Evolutionary conservation across 129 eudicot genomes (phyloP).

Genomic region (Deinandra increscens): DNA sequence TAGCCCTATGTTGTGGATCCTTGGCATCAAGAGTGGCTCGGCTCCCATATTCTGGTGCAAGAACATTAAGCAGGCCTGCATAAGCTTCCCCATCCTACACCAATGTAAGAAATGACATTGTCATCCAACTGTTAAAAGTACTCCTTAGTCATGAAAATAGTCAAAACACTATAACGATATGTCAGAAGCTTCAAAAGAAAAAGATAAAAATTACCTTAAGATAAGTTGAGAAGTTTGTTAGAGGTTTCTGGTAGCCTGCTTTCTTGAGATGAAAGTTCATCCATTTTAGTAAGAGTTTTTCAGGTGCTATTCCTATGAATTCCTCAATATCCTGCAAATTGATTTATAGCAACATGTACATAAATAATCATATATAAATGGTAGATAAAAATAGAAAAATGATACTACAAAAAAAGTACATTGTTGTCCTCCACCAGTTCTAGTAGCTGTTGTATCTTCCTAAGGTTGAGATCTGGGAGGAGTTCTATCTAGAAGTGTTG

Average conservation of each 20-base stretch:
- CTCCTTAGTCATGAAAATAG: background rate
- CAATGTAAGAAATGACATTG: background rate
- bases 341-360: background rate
- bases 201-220: conserved; percentile 52
- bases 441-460: conserved; percentile 88
- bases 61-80: conserved; percentile 87
- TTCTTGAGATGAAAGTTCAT: conserved; percentile 32
- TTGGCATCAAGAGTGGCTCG: conserved; percentile 82
- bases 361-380: background rate
- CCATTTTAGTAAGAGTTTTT: conserved; percentile 5
- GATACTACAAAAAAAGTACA: conserved; percentile 31
- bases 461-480: conserved; percentile 83
- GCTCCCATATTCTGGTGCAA: conserved; percentile 83
- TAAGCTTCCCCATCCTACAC: conserved; percentile 94
- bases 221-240: conserved; percentile 79
- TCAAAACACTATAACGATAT: background rate
- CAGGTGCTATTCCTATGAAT: conserved; percentile 81
- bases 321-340: conserved; percentile 74
- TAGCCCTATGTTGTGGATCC: conserved; percentile 72
- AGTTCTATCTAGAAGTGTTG: conserved; percentile 57
- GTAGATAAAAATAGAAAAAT: background rate
- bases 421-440: conserved; percentile 79
- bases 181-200: background rate
- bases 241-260: conserved; percentile 76
- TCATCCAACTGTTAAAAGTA: background rate